A percentile compares a stretch with the other conserved stretches of the same genome.
These are phyloP conservation scores for Areca catechu DNA, from an alignment of 176 grass and related monocot genomes.

Conservation along the genomic window DNA sequence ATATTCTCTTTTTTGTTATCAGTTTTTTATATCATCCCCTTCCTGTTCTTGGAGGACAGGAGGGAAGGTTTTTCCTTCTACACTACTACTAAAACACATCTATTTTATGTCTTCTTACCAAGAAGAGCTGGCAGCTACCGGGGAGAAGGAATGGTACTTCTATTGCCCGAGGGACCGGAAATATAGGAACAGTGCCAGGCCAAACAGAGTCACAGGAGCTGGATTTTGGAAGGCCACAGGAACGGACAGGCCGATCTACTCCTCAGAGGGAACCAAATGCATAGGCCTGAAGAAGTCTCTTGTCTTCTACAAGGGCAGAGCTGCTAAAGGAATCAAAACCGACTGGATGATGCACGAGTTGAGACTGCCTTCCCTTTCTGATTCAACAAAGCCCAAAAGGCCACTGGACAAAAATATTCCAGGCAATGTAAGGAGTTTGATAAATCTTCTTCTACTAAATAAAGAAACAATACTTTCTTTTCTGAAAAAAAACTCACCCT, in stretches of 20 bases:
- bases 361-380: slow-evolving; percentile 56
- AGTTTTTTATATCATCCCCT: too few relatives aligned
- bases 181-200: slow-evolving; percentile 89
- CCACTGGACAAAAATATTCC: slow-evolving; percentile 81
- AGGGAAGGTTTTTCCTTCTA: too few relatives aligned
- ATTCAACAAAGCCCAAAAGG: slow-evolving; percentile 52
- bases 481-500: background rate
- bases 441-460: too few relatives aligned
- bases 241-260: slow-evolving; percentile 91
- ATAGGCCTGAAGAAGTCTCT: slow-evolving; percentile 98
- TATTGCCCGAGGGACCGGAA: slow-evolving; percentile 97
- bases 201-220: slow-evolving; percentile 80
- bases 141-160: slow-evolving; percentile 99
- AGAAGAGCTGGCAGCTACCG: slow-evolving; percentile 74
- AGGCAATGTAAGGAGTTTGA: slow-evolving; percentile 55
- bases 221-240: slow-evolving; percentile 99
- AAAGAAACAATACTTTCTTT: too few relatives aligned
- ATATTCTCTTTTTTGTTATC: too few relatives aligned
- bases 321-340: slow-evolving; percentile 83
- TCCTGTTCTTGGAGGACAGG: too few relatives aligned
- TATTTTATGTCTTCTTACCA: background rate
- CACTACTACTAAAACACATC: too few relatives aligned
- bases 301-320: slow-evolving; percentile 96
- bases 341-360: slow-evolving; percentile 99
- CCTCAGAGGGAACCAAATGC: slow-evolving; percentile 81